Evolutionary conservation across 2,329 filamentous ascomycete genomes (phyloP), one percentile per base, ranked within the genome.

Genomic region (Xylaria sp.): DNA sequence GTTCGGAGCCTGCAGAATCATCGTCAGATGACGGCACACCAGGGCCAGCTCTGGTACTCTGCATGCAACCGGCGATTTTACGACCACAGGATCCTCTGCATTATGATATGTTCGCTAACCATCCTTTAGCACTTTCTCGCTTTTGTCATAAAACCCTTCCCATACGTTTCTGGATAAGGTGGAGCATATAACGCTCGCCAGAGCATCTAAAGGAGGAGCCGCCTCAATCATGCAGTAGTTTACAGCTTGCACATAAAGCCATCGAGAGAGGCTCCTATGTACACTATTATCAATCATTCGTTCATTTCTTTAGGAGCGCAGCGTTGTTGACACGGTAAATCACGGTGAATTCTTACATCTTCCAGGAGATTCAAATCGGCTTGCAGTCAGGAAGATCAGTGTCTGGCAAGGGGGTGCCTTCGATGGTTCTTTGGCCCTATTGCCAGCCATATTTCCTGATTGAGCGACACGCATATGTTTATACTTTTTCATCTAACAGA

Each of bases 381-480:
- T 55, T 46, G 48, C 56, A 46, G 50, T 37, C 46, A 65, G 41
- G 60, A 50, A 57, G 41, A 70, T 54, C 56, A 57, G 20, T 63
- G 46, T 60, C 46, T n/a, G 28, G 59, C 68, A 52, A 34, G 54
- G 63, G 48, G 56, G 39, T 20, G 4, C 63, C 48, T 44, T 55
- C 37, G n/a, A 59, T 56, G 51, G 41, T 15, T 55, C 61, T 41
- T 57, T 51, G 51, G 51, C 39, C 39, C 51, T 50, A 32, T 63
- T 58, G 54, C 46, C 57, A 60, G 64, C 59, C 61, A 69, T 41
- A 13, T 34, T 76, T 74, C 76, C 76, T 68, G 44, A 76, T 76
- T 66, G 68, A 73, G 76, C 75, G 74, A 76, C 75, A 63, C 75
- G 76, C 76, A 76, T 75, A 61, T 52, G 52, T 63, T 67, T 73